These are phyloP conservation scores for Talaromyces sp. DNA, from an alignment of 2,329 filamentous ascomycete genomes.

Conservation along the genomic window DNA sequence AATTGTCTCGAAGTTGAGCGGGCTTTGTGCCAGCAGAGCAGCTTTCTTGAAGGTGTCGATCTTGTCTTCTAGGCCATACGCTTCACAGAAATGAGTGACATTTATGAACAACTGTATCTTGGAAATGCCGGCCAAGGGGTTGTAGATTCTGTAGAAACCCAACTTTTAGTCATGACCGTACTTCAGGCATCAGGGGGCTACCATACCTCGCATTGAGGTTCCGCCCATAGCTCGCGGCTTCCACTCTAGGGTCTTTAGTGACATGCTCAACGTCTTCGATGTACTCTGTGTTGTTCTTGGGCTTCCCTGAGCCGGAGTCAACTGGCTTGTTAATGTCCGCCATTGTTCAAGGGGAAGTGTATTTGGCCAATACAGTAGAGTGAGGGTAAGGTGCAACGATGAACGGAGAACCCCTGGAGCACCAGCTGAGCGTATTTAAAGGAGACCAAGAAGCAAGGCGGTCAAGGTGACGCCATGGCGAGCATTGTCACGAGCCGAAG, in stretches of 20 bases:
- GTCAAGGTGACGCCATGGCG: neutral
- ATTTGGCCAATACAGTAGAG: neutral
- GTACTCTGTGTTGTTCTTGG: neutral
- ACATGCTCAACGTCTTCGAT: neutral
- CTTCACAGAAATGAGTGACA: conserved; percentile 42
- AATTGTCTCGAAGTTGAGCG: conserved; percentile 41
- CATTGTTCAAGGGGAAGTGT: neutral
- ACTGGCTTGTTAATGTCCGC: neutral
- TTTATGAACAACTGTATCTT: conserved; percentile 25
- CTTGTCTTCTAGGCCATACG: conserved; percentile 58
- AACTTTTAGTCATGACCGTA: neutral
- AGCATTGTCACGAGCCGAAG: neutral
- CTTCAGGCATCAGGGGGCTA: neutral
- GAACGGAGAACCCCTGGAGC: neutral
- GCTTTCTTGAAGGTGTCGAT: conserved; percentile 36
- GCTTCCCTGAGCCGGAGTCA: neutral
- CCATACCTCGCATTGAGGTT: neutral
- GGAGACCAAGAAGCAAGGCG: neutral
- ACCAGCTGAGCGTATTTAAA: neutral
- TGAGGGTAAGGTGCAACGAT: neutral
- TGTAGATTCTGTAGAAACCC: conserved; percentile 15
- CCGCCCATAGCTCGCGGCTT: neutral
- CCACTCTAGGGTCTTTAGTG: neutral
- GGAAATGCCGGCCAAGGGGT: conserved; percentile 27
- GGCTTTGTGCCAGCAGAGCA: conserved; percentile 48